Percentiles rank a stretch among this genome's conserved stretches.
Conservation (phyloP, 192 early-diverging fungal genomes). For the Rhizophlyctis rosea region DNA sequence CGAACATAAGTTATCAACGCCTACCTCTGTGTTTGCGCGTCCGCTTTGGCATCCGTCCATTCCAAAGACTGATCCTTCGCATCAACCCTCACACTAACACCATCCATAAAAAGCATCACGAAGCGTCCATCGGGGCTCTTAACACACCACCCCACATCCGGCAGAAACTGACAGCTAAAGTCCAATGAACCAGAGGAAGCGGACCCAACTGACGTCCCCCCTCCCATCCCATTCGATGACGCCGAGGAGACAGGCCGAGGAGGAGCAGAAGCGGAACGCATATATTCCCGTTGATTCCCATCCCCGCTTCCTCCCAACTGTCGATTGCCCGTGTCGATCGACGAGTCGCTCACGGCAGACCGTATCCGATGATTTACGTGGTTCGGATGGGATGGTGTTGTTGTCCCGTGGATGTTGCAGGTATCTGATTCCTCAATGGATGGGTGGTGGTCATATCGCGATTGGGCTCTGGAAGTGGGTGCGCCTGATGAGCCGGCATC, state of each 20-base stretch:
- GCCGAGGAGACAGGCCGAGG: no score
- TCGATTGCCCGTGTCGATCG: background rate
- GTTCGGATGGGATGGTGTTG: background rate
- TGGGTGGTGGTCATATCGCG: no score
- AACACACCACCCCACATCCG: slow-evolving; percentile 50
- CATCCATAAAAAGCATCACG: slow-evolving; percentile 53
- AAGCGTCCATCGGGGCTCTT: slow-evolving; percentile 30
- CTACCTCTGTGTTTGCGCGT: background rate
- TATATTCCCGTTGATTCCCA: background rate
- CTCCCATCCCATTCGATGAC: slow-evolving; percentile 1
- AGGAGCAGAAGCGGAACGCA: no score
- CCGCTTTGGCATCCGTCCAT: slow-evolving; percentile 20
- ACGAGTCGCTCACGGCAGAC: background rate
- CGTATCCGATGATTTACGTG: no score
- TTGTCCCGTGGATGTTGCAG: background rate
- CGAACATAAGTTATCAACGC: slow-evolving; percentile 2
- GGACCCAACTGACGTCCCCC: slow-evolving; percentile 3
- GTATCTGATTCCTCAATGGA: no score
- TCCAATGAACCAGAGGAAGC: background rate
- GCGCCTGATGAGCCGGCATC: background rate
- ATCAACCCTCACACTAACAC: slow-evolving; percentile 37
- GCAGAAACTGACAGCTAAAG: slow-evolving; percentile 27
- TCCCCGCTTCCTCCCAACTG: slow-evolving; percentile 9
- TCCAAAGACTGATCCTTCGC: slow-evolving; percentile 36
- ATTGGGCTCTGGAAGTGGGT: background rate